Evolutionary conservation across 352 stramenopile genomes (phyloP).

Genomic region (Phytophthora agathidicida): DNA sequence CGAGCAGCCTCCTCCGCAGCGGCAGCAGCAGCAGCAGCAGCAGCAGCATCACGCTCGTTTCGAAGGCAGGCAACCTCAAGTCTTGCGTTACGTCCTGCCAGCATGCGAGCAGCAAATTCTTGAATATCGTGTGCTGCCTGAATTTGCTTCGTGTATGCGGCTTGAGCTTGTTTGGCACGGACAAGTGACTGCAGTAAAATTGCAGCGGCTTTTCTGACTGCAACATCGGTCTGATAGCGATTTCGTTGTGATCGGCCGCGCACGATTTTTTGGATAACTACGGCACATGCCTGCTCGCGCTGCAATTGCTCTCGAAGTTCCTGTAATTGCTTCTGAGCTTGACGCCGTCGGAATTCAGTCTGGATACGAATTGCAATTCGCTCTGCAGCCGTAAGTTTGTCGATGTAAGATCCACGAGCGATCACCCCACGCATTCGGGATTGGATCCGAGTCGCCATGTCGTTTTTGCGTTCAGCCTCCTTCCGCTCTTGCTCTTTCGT

Average conservation of each 20-base stretch:
- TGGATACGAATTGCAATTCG: constrained; percentile 44
- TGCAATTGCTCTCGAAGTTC: constrained; percentile 31
- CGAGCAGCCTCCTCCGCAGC: neutral
- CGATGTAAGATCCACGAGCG: constrained; percentile 39
- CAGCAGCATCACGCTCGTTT: constrained; percentile 25
- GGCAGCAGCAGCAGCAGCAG: neutral
- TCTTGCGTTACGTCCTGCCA: constrained; percentile 29
- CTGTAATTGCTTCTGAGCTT: constrained; percentile 34
- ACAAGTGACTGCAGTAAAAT: constrained; percentile 47
- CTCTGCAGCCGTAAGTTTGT: constrained; percentile 29
- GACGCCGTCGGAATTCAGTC: constrained; percentile 36
- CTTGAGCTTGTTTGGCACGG: constrained; percentile 34
- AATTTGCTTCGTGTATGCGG: constrained; percentile 31
- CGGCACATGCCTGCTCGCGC: constrained; percentile 29
- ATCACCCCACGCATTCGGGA: constrained; percentile 40
- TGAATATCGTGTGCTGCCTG: constrained; percentile 37
- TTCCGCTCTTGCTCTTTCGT: constrained; percentile 38
- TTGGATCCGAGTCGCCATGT: constrained; percentile 58
- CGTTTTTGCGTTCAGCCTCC: constrained; percentile 33
- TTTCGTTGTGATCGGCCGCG: constrained; percentile 41
- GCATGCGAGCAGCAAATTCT: constrained; percentile 31
- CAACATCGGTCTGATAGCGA: constrained; percentile 35
- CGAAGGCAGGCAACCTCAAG: constrained; percentile 12
- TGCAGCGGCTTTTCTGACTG: constrained; percentile 28
- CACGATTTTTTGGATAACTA: constrained; percentile 48